Evolutionary conservation across 2,329 filamentous ascomycete genomes (phyloP), one percentile per base, ranked within the genome.

Genomic region (Thelonectria olida): DNA sequence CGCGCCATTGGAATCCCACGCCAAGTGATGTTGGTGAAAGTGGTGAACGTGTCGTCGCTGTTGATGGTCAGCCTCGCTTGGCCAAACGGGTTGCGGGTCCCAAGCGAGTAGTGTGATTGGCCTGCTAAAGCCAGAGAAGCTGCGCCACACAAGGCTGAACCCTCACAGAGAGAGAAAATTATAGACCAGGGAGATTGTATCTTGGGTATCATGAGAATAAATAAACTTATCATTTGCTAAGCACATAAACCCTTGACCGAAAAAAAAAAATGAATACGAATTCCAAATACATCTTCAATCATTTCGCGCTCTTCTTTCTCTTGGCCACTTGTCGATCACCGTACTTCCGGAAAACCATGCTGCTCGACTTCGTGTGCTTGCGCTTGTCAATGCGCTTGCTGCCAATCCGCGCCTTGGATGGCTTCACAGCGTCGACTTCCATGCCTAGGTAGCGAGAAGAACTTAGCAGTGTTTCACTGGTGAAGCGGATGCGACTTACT

Each of bases 341-440:
- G 72, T 84, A 88, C 70, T 83, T 87, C 54, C 81, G 81, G 64
- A 90, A 90, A 20, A 88, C 85, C 62, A 90, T 88, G 62, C 81
- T 81, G 39, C n/a, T n/a, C n/a, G 82, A 79, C 67, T 83, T 85
- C 75, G 84, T 86, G 66, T 78, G 79, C 68, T 79, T 83, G 72
- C 82, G 81, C 81, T 88, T 90, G 75, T 84, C 80, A 54, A 88
- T 79, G 68, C 83, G 82, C 73, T 81, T 84, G 77, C 82, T 87
- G 64, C 76, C 74, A 36, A 67, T 75, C 20, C 76, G 74, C 13
- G 78, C 71, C 62, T 76, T 79, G 25, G 75, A 70, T 42, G 77
- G 70, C 70, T 82, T 81, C 54, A 75, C 77, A 31, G 73, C 69
- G 67, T 89, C 87, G 52, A 90, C 74, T 20, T 89, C 87, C 87